Base-by-base conservation (phyloP, 2,329 filamentous ascomycete genomes). In the Metarhizium album region DNA sequence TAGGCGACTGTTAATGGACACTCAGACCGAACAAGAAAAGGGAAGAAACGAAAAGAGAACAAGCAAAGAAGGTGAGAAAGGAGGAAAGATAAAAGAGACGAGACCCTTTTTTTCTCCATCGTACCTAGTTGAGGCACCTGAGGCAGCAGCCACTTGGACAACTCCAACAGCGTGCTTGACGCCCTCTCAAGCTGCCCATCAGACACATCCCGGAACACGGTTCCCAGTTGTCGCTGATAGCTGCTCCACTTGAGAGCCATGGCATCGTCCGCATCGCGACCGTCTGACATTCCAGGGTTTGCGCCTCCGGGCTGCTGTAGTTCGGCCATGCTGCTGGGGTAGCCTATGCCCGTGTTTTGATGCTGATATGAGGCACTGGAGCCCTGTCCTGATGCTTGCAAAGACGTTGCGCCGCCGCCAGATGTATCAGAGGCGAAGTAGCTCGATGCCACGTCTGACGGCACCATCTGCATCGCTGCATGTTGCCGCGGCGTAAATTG, bases 401-500 rank as follows among this genome's bases (percentile, higher is more conserved):
- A 60, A 48, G 67, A 72, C 57, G 78, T 70, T 31, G 84, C 71
- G 58, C 76, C 75, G 53, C 83, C 74, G 56, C 78, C 59, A 35
- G 60, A 60, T 46, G 61, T 50, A 48, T 67, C 65, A 18, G 67
- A 61, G 49, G 56, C 59, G 69, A 89, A 90, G 74, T 93, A 95
- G 63, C 85, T 84, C 71, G 84, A 76, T 64, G 84, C 59, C 46
- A 68, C 65, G 47, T 69, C 66, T 6, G 64, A 63, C 38, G 64
- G 57, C 66, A 80, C 74, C 70, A 89, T 86, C 66, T 89, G 86
- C 70, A 93, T 80, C 54, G 79, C 80, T 75, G 85, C 81, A 70
- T 84, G 79, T 64, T 89, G 86, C 73, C 86, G 83, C 59, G 82
- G 74, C 62, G 83, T 78, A 72, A 89, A 94, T 64, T 84, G 84